phyloP scores from a whole-genome alignment of 2,329 filamentous ascomycete genomes.

The Calonectria montana region DNA sequence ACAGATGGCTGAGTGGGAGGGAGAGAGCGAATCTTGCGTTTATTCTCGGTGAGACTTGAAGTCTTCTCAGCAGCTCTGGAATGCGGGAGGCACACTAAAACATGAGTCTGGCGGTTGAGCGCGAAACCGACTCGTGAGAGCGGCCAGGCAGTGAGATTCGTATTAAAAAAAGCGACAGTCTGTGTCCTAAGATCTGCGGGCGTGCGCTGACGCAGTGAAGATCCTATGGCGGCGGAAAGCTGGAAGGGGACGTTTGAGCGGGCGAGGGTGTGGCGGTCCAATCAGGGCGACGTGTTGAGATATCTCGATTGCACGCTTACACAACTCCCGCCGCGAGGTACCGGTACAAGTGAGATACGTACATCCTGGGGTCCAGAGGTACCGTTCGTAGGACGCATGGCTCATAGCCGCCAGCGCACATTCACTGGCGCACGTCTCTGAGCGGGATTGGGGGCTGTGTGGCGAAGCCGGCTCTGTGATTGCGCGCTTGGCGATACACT shows the following conservation, averaged over 20 bases:
- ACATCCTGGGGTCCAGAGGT: neutral
- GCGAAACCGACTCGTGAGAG: neutral
- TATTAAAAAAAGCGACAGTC: neutral
- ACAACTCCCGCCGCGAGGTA: neutral
- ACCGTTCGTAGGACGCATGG: constrained; percentile 9
- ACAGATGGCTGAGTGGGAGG: neutral
- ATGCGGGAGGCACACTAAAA: neutral
- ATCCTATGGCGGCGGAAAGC: constrained; percentile 3
- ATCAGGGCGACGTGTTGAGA: neutral
- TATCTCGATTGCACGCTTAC: neutral
- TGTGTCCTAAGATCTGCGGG: constrained; percentile 9
- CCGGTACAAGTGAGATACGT: constrained; percentile 2
- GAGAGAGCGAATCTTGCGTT: neutral
- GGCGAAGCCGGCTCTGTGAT: constrained; percentile 3
- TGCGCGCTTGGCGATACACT: neutral
- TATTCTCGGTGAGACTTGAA: neutral
- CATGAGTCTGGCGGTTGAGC: neutral
- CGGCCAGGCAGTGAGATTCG: neutral
- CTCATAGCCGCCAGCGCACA: neutral
- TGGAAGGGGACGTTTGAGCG: neutral
- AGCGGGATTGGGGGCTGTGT: constrained; percentile 8
- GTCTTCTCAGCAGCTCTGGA: neutral
- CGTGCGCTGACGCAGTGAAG: constrained; percentile 2
- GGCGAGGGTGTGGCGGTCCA: neutral
- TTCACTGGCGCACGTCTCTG: neutral